Conservation (phyloP, 2,329 filamentous ascomycete genomes). For the Fusarium mundagurra region DNA sequence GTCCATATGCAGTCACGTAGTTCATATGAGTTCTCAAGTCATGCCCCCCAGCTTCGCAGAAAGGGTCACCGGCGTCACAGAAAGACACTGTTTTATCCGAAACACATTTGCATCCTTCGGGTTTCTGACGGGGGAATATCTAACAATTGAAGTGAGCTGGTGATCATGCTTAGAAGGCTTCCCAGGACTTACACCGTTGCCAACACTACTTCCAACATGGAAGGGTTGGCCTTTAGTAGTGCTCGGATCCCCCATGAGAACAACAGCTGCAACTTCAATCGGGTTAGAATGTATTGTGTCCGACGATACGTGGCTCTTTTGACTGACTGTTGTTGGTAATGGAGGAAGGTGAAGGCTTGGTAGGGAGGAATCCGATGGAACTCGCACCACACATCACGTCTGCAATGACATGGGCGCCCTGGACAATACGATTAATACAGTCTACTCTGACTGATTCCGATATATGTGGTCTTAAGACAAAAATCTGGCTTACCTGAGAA, state of each 20-base stretch:
- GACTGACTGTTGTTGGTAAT: slow-evolving; percentile 24
- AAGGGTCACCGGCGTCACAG: slow-evolving; percentile 34
- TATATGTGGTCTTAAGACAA: no score
- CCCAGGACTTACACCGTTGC: slow-evolving; percentile 26
- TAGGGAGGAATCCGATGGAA: slow-evolving; percentile 29
- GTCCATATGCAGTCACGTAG: slow-evolving; percentile 29
- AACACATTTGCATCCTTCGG: slow-evolving; percentile 21
- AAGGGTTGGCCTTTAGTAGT: slow-evolving; percentile 29
- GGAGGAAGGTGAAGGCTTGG: slow-evolving; percentile 5
- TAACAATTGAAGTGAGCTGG: not conserved
- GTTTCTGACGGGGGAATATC: slow-evolving; percentile 31
- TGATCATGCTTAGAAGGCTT: no score
- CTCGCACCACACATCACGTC: slow-evolving; percentile 39
- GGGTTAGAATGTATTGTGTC: not conserved
- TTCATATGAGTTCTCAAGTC: slow-evolving; percentile 33
- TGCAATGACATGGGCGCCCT: slow-evolving; percentile 38
- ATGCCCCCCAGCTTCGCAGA: slow-evolving; percentile 32
- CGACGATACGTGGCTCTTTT: accelerated
- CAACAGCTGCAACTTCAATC: slow-evolving; percentile 24
- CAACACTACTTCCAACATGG: slow-evolving; percentile 30
- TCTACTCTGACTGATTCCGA: no score
- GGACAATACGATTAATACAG: not conserved
- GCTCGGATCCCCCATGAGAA: slow-evolving; percentile 41
- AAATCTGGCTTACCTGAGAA: not conserved
- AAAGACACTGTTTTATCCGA: slow-evolving; percentile 25